Base-by-base conservation (phyloP, 768 basidiomycete species). In the Termitomyces sp. region DNA sequence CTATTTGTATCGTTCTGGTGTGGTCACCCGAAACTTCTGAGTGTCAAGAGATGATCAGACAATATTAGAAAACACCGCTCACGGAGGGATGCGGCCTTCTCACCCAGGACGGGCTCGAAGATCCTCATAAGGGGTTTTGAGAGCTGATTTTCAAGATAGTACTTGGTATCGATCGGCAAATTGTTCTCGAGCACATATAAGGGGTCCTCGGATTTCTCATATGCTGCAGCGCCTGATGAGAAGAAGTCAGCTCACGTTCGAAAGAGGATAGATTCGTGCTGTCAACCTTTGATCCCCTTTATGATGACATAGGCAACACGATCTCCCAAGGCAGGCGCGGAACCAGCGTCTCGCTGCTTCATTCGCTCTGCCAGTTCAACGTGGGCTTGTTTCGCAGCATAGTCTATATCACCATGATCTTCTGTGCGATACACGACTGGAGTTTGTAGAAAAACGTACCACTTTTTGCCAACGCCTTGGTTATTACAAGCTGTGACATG, bases 291-390 rank as follows among this genome's bases (percentile, higher is more conserved):
- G 60, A 90, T 88, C 5, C 92, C 93, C 71, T 99, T 98, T 70
- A 98, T 83, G 68, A 99, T 98, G 44, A 98, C 96, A 76, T 98
- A 99, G 6, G 97, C 96, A 1, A 98, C 97, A 73, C 97, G 96
- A 69, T 99, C 97, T 58, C 97, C 97, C 20, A 98, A 75, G n/a
- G 92, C 87, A 24, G 97, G 97, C 3, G 97, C 97, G 64, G 97
- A 99, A 81, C 89, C 92, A 53, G 96, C 94, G 72, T 99, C 97
- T 38, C 97, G 92, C 67, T 90, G 87, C 68, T 85, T 90, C 97
- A 98, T 98, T 47, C 97, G 78, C 68, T 92, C 93, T 0, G 94
- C 97, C 3, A 99, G 80, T 67, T 98, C 96, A 9, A 92, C 92
- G 64, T 99, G 97, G 0, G 97, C 95, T 72, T 98, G 97, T 70